phyloP scores from a whole-genome alignment of 495 filamentous ascomycete species.

The Aspergillus coremiiformis region DNA sequence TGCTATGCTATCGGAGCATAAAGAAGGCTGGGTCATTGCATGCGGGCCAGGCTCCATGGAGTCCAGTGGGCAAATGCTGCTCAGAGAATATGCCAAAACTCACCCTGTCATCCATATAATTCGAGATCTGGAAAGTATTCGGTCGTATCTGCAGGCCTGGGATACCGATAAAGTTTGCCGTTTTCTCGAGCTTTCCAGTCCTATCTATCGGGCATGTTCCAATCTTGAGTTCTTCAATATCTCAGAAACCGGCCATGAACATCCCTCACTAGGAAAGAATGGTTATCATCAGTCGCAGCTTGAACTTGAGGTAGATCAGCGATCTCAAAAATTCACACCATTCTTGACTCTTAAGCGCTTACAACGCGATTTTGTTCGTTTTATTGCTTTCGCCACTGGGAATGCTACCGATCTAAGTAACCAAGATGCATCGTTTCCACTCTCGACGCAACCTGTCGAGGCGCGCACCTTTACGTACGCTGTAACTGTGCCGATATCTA shows the following conservation, averaged over 20 bases:
- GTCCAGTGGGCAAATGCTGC: constrained; percentile 32
- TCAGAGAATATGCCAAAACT: constrained; percentile 41
- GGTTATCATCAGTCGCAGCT: constrained; percentile 24
- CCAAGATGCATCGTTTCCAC: constrained; percentile 60
- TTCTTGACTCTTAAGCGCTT: constrained; percentile 61
- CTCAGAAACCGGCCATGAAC: constrained; percentile 22
- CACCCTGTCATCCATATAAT: constrained; percentile 70
- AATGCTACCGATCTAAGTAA: constrained; percentile 44
- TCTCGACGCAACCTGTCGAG: constrained; percentile 58
- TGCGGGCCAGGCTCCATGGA: constrained; percentile 54
- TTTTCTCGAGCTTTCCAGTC: constrained; percentile 45
- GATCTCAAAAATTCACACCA: constrained; percentile 34
- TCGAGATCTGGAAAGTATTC: constrained; percentile 58
- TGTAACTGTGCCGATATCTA: constrained; percentile 52
- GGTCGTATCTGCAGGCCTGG: constrained; percentile 50
- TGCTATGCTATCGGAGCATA: constrained; percentile 53
- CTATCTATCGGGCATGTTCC: constrained; percentile 54
- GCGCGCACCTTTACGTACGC: constrained; percentile 55
- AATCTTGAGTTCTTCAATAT: constrained; percentile 76
- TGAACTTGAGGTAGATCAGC: constrained; percentile 32
- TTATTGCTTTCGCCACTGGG: constrained; percentile 57
- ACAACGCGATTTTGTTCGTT: constrained; percentile 63
- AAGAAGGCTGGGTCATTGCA: constrained; percentile 61
- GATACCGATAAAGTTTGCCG: constrained; percentile 48
- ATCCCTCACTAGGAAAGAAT: constrained; percentile 18